Conservation (phyloP, 2,329 filamentous ascomycete species). For the Ophiostoma novo-ulmi region DNA sequence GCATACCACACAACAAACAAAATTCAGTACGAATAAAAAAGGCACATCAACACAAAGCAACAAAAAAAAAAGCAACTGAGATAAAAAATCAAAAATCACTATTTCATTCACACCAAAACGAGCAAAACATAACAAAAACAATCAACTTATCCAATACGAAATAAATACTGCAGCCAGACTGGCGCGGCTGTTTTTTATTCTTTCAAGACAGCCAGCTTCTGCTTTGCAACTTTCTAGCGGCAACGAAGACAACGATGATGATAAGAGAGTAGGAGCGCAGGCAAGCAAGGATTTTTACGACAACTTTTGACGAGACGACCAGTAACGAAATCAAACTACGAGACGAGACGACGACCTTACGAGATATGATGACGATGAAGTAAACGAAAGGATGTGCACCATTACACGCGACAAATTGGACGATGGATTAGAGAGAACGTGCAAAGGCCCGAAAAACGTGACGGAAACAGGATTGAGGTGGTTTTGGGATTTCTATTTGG, state of each 20-base stretch:
- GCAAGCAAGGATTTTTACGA: background rate
- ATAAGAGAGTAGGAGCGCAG: background rate
- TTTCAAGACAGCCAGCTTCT: background rate
- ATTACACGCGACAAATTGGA: background rate
- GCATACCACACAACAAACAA: slow-evolving; percentile 4
- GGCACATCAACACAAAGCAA: background rate
- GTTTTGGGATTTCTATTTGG: background rate
- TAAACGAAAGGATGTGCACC: slow-evolving; percentile 9
- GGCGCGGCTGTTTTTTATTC: background rate
- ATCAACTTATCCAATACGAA: background rate
- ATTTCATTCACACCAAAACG: background rate
- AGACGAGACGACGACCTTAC: slow-evolving; percentile 1
- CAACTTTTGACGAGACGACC: background rate
- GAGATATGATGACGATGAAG: background rate
- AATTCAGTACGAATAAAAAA: slow-evolving; percentile 14
- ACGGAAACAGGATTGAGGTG: background rate
- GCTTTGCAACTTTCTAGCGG: background rate
- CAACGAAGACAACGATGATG: background rate
- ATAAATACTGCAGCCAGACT: background rate
- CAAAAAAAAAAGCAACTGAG: background rate
- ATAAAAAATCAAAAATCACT: background rate
- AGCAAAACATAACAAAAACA: background rate
- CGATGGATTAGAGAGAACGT: background rate
- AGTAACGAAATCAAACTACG: background rate
- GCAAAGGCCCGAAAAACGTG: background rate